These are phyloP conservation scores for Cyclostephanos invisitatus DNA, from an alignment of 108 stramenopile species.

Conservation along the genomic window DNA sequence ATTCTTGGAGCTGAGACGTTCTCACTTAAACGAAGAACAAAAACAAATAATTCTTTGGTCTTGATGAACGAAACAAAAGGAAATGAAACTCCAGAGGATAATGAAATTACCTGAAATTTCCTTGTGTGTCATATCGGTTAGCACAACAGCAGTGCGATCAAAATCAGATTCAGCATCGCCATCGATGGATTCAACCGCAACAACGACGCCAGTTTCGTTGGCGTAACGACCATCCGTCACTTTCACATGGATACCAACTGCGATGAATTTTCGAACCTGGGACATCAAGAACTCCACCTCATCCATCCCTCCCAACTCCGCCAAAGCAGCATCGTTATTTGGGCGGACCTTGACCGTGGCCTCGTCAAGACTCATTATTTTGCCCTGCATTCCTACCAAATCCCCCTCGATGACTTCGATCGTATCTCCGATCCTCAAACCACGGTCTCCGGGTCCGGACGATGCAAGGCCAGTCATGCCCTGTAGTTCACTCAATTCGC, in stretches of 20 bases:
- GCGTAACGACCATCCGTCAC: conserved; percentile 94
- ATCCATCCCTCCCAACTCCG: conserved; percentile 74
- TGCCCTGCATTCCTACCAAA: conserved; percentile 91
- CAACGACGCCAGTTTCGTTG: conserved; percentile 95
- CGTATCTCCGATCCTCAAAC: conserved; percentile 90
- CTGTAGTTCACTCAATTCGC: conserved; percentile 86
- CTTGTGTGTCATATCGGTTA: conserved; percentile 92
- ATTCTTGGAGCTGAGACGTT: conserved; percentile 84
- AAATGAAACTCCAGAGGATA: background rate
- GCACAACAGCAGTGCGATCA: conserved; percentile 85
- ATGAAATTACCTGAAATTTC: conserved; percentile 74
- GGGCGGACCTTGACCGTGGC: conserved; percentile 92
- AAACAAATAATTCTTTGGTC: background rate
- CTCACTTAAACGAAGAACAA: conserved; percentile 46
- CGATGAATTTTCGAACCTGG: conserved; percentile 92
- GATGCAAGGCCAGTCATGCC: conserved; percentile 71
- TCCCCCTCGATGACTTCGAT: conserved; percentile 95
- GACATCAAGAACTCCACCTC: conserved; percentile 89
- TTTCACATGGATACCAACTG: conserved; percentile 95
- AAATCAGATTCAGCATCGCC: conserved; percentile 61
- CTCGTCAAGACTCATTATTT: conserved; percentile 87
- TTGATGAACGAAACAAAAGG: background rate
- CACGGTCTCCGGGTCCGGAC: conserved; percentile 49
- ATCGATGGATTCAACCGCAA: conserved; percentile 80
- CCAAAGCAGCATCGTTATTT: conserved; percentile 52